Base-by-base conservation (phyloP, 441 rosid genomes). In the Erodium texanum region DNA sequence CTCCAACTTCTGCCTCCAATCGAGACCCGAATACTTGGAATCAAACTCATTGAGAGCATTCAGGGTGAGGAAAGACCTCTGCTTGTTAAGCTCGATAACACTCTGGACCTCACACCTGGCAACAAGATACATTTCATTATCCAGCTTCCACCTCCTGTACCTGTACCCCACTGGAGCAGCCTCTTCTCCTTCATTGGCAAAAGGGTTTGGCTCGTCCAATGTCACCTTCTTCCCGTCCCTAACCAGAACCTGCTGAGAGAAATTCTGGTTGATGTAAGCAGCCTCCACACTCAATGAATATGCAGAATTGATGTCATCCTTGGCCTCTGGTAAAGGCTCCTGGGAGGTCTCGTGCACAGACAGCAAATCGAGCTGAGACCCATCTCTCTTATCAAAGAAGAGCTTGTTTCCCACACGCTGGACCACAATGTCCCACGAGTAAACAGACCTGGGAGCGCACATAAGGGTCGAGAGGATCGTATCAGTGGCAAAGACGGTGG, bases 1-100 rank as follows among this genome's bases (percentile, higher is more conserved):
- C 78, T 93, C 98, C 73, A 93, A 72, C 84, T 93, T 93, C 87
- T 90, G 96, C 74, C 96, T 89, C 98, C 97, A 93, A 68, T 93
- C 98, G 69, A 93, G 91, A 70, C 97, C 96, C 5, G 97, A 89
- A 71, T 90, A 89, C 70, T 93, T 93, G 0, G 97, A 71, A 85
- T 93, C 97, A 27, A 90, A 93, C 86, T 90, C 98, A 22, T 89
- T 90, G 16, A 93, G 91, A 0, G 98, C 93, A 81, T 93, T 93
- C 78, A 86, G 62, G 11, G 98, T 90, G 78, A 93, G 76, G 64
- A 85, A 87, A 0, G 87, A 84, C 68, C 84, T 86, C 79, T 85
- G 88, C 45, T 87, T 86, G 65, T 90, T 90, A 50, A 86, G 76
- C 72, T 93, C 94, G 24, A 80, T 79, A 67, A 86, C 87, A 77